A percentile compares a stretch with the other conserved stretches of the same genome.
Evolutionary conservation across 164 flowering plant species (phyloP).

Genomic region (Nelumbo lutea): DNA sequence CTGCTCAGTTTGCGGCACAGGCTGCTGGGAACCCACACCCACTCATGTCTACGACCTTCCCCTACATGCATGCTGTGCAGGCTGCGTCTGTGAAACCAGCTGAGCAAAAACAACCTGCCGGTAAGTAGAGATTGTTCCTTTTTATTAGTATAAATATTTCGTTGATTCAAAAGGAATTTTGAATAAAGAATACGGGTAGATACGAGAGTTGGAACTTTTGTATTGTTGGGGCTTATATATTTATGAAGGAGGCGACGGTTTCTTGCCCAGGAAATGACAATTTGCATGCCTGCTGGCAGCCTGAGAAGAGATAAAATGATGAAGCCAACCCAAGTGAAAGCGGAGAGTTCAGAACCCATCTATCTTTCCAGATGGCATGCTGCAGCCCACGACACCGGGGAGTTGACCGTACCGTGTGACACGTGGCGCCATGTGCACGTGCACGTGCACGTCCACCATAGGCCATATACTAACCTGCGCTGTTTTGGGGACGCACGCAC

Average conservation of each 20-base stretch:
- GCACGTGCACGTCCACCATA: no score
- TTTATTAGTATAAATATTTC: no score
- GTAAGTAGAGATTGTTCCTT: constrained; percentile 36
- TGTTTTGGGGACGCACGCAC: no score
- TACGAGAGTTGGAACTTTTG: neutral
- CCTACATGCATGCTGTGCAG: constrained; percentile 56
- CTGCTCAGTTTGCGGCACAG: constrained; percentile 41
- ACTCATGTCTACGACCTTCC: constrained; percentile 43
- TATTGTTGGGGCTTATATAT: constrained; percentile 6
- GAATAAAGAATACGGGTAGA: no score
- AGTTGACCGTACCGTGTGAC: no score
- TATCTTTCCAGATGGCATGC: no score
- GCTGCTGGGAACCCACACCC: constrained; percentile 40
- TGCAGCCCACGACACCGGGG: no score
- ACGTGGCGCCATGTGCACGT: no score
- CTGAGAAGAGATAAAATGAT: constrained; percentile 36
- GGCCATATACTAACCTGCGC: no score
- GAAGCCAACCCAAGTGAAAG: neutral
- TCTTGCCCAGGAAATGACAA: constrained; percentile 45
- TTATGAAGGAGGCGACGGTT: constrained; percentile 13
- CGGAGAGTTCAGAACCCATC: no score
- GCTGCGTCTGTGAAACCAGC: constrained; percentile 63
- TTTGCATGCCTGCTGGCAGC: constrained; percentile 49
- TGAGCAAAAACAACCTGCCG: constrained; percentile 81
- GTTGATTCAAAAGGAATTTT: no score